These are phyloP conservation scores for Zalaria obscura DNA, from an alignment of 2,329 filamentous ascomycete species.

Conservation along the genomic window DNA sequence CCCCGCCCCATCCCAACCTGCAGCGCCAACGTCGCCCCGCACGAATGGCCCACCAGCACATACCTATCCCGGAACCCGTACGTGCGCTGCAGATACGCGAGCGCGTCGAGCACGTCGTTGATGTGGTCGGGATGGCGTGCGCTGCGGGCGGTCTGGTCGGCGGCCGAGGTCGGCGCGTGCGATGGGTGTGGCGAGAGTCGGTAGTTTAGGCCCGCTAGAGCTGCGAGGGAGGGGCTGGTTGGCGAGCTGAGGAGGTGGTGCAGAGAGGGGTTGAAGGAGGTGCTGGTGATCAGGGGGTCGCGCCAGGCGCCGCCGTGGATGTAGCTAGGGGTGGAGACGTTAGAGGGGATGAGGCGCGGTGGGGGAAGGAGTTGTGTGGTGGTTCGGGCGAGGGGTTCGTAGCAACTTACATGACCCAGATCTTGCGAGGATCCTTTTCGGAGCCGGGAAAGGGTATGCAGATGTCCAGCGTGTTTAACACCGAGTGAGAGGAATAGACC, in stretches of 20 bases:
- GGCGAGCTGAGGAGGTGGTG: conserved; percentile 17
- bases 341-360: conserved; percentile 5
- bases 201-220: conserved; percentile 52
- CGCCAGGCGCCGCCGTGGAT: conserved; percentile 37
- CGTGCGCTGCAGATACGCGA: conserved; percentile 34
- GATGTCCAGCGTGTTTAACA: conserved; percentile 27
- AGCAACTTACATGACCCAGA: conserved; percentile 21
- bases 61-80: conserved; percentile 33
- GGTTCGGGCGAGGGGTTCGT: neutral
- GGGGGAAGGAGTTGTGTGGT: neutral
- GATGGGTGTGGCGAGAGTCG: conserved; percentile 40
- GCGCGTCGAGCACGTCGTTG: conserved; percentile 37
- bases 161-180: conserved; percentile 32
- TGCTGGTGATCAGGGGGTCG: conserved; percentile 26
- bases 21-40: conserved; percentile 48
- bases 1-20: conserved; percentile 41
- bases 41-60: conserved; percentile 47
- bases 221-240: conserved; percentile 32
- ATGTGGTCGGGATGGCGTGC: conserved; percentile 49
- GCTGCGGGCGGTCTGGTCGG: conserved; percentile 28
- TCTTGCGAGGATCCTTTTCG: conserved; percentile 8
- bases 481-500: conserved; percentile 13
- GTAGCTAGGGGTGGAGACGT: conserved; percentile 19
- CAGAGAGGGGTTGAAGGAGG: conserved; percentile 22
- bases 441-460: conserved; percentile 21